Base-by-base conservation (phyloP, 768 basidiomycete genomes). In the Crepidotus variabilis region DNA sequence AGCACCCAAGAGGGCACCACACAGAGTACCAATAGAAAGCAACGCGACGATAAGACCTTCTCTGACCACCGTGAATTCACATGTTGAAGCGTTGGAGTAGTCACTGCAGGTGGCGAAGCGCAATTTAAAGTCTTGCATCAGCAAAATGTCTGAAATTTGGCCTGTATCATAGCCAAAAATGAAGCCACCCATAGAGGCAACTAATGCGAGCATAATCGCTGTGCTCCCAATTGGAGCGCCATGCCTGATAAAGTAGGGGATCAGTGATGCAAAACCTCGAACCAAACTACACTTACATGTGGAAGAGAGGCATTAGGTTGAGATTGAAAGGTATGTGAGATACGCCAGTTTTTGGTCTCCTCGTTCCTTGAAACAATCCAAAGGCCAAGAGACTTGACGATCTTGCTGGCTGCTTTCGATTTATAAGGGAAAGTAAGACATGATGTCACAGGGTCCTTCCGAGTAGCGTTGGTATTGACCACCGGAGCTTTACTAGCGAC, bases 131-230 rank as follows among this genome's bases (percentile, higher is more conserved):
- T 88, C 84, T 10, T 78, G 66, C 86, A 90, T 88, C 68, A 88
- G 71, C 23, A 88, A 72, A 61, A 92, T 87, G 65, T 87, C 86
- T 51, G 84, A 84, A 59, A 92, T 90, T 67, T 90, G 88, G 22
- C 88, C 88, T 11, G 86, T 89, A 67, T 88, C 86, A 60, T 87
- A 87, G 53, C 81, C 82, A 54, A 83, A 84, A 58, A 84, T 83
- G 69, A 83, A 83, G 48, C 88, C 87, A 55, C 87, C 88, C 78
- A 88, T 87, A 51, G 81, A 83, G 34, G 87, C 84, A 34, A 90
- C 67, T 55, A 87, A 63, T 61, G 87, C 87, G 50, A 88, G 72
- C 73, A 82, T 78, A 67, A 90, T 80, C 56, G 87, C 78, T 39
- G 81, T 77, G 68, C 72, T 75, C 54, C 85, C 85, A 52, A 87